phyloP scores from a whole-genome alignment of 2,329 filamentous ascomycete genomes.

The Colletotrichum eleusines region DNA sequence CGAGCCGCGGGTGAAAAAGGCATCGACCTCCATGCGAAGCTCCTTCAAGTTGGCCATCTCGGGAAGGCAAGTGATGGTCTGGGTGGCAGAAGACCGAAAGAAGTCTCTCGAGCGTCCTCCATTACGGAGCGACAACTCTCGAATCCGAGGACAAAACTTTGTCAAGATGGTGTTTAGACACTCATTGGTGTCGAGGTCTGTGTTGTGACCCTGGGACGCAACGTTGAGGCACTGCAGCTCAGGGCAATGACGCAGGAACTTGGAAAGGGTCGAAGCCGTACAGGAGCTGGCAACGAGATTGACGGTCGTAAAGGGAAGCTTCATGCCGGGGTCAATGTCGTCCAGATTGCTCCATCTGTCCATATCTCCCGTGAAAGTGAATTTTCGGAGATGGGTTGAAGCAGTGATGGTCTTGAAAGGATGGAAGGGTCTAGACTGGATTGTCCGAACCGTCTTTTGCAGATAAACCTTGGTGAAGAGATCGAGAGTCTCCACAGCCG shows the following conservation, averaged over 20 bases:
- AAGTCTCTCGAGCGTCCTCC: constrained; percentile 7
- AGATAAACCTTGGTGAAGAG: background rate
- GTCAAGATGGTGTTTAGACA: constrained; percentile 29
- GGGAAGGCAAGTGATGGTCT: constrained; percentile 20
- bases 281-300: background rate
- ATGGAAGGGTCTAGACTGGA: background rate
- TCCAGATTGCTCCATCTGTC: constrained; percentile 2
- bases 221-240: constrained; percentile 12
- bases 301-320: constrained; percentile 15
- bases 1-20: background rate
- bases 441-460: background rate
- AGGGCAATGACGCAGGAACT: constrained; percentile 25
- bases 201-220: background rate
- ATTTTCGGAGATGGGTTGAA: constrained; percentile 1
- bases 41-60: constrained; percentile 19
- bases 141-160: constrained; percentile 14
- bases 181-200: background rate
- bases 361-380: constrained; percentile 3
- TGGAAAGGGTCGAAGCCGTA: constrained; percentile 9
- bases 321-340: background rate
- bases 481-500: background rate
- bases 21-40: constrained; percentile 25
- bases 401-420: constrained; percentile 13
- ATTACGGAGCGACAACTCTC: constrained; percentile 5
- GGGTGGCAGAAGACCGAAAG: background rate